phyloP scores from a whole-genome alignment of 345 rosid genomes.

The Linum lewisii region DNA sequence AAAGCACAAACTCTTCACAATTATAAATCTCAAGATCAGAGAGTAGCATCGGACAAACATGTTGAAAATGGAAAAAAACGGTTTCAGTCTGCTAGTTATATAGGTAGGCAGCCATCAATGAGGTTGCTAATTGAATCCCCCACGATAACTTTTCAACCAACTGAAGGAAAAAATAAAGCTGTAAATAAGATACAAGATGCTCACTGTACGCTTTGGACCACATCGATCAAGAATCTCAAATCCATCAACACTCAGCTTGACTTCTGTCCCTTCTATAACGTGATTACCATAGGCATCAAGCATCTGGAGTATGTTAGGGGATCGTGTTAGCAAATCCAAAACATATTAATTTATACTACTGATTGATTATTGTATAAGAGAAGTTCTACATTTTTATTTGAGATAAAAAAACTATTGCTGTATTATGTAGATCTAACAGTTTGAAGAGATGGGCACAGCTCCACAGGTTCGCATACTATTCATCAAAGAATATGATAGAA shows the following conservation, averaged over 20 bases:
- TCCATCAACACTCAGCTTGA: constrained; percentile 36
- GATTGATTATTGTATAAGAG: too few relatives aligned
- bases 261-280: constrained; percentile 30
- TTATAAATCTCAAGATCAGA: too few relatives aligned
- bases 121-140: too few relatives aligned
- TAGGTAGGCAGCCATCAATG: too few relatives aligned
- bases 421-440: too few relatives aligned
- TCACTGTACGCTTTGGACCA: constrained; percentile 34
- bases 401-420: too few relatives aligned
- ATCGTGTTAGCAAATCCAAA: constrained; percentile 5
- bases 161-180: not conserved
- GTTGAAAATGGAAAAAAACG: too few relatives aligned
- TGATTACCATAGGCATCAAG: constrained; percentile 52
- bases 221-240: constrained; percentile 25
- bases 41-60: too few relatives aligned
- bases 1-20: not conserved
- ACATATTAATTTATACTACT: not conserved
- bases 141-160: too few relatives aligned
- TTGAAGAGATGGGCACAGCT: not conserved
- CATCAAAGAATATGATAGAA: too few relatives aligned
- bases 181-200: not conserved
- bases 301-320: constrained; percentile 23
- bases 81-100: too few relatives aligned
- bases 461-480: not conserved
- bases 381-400: too few relatives aligned